Conservation (phyloP, 1,139 yeast genomes). For the Candida frijolesensis region DNA sequence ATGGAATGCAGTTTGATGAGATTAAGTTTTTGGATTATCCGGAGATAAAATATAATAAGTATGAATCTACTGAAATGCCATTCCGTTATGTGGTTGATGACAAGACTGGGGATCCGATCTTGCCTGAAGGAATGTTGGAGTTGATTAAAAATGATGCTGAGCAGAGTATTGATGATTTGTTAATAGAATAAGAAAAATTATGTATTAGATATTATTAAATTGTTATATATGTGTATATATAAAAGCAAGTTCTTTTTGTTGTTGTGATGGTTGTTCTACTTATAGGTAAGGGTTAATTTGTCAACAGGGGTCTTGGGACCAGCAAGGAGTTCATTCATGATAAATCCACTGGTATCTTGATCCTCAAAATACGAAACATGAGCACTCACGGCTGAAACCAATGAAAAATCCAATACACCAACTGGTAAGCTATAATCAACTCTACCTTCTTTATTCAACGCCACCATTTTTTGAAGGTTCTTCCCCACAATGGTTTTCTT, state of each 20-base stretch:
- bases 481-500: slow-evolving; percentile 10
- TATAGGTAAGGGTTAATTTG: slow-evolving; percentile 23
- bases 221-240: too few species aligned
- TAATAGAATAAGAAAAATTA: slow-evolving; percentile 24
- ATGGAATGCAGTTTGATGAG: slow-evolving; percentile 58
- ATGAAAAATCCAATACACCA: slow-evolving; percentile 77
- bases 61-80: slow-evolving; percentile 97
- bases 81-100: slow-evolving; percentile 83
- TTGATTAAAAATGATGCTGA: slow-evolving; percentile 84
- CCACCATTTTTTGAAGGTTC: slow-evolving; percentile 37
- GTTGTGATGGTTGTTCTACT: slow-evolving; percentile 2
- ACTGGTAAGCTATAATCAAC: slow-evolving; percentile 81
- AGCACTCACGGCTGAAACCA: slow-evolving; percentile 79
- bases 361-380: slow-evolving; percentile 91
- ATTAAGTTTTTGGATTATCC: slow-evolving; percentile 91
- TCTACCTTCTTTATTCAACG: slow-evolving; percentile 69
- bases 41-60: slow-evolving; percentile 81
- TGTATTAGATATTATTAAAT: slow-evolving; percentile 5
- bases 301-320: slow-evolving; percentile 22
- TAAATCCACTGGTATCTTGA: slow-evolving; percentile 77
- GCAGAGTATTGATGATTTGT: slow-evolving; percentile 68
- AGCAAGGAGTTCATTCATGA: slow-evolving; percentile 56
- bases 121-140: slow-evolving; percentile 90
- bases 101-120: slow-evolving; percentile 65
- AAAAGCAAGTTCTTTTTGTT: neutral